Evolutionary conservation across 2,329 filamentous ascomycete species (phyloP).

Genomic region (Alternaria infectoria): DNA sequence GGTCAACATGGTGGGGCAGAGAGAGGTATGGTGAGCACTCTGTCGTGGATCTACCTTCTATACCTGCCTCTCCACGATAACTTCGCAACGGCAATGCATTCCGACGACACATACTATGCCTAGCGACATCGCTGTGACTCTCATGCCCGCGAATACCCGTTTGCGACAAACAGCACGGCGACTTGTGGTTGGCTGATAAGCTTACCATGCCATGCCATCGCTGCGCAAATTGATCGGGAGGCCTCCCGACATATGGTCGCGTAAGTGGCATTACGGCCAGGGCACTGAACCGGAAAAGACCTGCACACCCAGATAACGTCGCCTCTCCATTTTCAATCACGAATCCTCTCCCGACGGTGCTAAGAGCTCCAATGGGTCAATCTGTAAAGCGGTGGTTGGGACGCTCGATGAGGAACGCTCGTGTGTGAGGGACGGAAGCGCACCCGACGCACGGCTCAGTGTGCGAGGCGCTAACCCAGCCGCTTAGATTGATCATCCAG

Average conservation of each 20-base stretch:
- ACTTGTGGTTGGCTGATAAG: background rate
- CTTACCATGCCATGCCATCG: background rate
- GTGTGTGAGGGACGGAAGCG: background rate
- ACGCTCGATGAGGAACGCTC: background rate
- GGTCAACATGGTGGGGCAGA: conserved; percentile 19
- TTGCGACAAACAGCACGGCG: background rate
- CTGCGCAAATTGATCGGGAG: background rate
- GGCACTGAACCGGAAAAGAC: background rate
- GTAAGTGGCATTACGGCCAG: background rate
- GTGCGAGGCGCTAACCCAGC: background rate
- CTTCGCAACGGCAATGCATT: background rate
- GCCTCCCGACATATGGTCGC: background rate
- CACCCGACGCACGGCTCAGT: background rate
- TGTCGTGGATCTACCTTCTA: conserved; percentile 1
- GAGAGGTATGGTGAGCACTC: background rate
- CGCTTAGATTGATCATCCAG: background rate
- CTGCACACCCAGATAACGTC: background rate
- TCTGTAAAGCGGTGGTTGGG: background rate
- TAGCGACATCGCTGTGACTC: background rate
- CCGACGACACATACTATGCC: background rate
- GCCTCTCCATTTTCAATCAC: background rate
- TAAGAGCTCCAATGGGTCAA: background rate
- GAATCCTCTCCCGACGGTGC: background rate
- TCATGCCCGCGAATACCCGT: conserved; percentile 15
- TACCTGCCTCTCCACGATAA: background rate